Evolutionary conservation across 352 stramenopile species (phyloP).

Genomic region (Phytophthora rubi): DNA sequence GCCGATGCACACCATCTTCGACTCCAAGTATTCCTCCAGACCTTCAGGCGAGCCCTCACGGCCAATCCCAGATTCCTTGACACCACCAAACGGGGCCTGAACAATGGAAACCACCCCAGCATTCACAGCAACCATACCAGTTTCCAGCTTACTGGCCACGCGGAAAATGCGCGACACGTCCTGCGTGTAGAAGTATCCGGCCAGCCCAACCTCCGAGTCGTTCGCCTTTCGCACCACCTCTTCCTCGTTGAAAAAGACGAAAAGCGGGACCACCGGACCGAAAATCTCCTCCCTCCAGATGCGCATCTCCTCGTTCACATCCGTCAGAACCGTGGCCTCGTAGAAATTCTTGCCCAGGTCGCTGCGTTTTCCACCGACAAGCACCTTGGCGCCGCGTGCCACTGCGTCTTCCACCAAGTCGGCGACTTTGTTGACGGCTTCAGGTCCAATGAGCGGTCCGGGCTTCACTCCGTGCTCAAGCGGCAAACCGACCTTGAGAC

Average conservation of each 20-base stretch:
- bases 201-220: constrained; percentile 86
- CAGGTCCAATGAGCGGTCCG: constrained; percentile 92
- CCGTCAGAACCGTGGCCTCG: constrained; percentile 91
- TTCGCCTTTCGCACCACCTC: constrained; percentile 94
- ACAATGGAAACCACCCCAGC: constrained; percentile 79
- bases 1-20: constrained; percentile 65
- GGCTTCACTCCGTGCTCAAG: constrained; percentile 71
- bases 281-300: constrained; percentile 94
- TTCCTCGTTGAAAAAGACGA: constrained; percentile 91
- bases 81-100: constrained; percentile 84
- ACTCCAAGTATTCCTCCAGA: constrained; percentile 94
- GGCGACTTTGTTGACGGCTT: constrained; percentile 81
- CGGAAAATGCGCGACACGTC: constrained; percentile 84
- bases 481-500: constrained; percentile 84
- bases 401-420: constrained; percentile 87
- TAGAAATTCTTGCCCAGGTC: constrained; percentile 86
- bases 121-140: constrained; percentile 94
- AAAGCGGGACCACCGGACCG: constrained; percentile 92
- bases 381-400: constrained; percentile 75
- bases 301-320: constrained; percentile 78
- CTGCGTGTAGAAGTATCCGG: constrained; percentile 93
- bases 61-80: constrained; percentile 86
- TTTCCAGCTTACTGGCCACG: constrained; percentile 81
- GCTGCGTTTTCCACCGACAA: constrained; percentile 75
- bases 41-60: constrained; percentile 87